Conservation (phyloP, 805 yeast species). For the Saccharomycopsis malanga region DNA sequence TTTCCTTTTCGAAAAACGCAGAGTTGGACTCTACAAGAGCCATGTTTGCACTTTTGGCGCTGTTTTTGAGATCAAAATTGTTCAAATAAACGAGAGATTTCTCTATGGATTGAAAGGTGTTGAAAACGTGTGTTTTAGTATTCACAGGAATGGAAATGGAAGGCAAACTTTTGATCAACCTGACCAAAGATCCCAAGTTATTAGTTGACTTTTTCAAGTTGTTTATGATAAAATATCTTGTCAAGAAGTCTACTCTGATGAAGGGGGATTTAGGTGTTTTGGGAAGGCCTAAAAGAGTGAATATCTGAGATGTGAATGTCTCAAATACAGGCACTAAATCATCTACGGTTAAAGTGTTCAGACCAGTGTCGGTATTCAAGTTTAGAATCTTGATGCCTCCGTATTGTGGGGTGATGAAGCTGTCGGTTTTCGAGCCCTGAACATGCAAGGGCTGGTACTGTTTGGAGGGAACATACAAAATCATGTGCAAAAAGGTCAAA, state of each 20-base stretch:
- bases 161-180: conserved; percentile 59
- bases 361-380: conserved; percentile 24
- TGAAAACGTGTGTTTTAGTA: conserved; percentile 51
- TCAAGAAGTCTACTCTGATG: conserved; percentile 59
- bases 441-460: conserved; percentile 43
- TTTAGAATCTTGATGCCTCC: conserved; percentile 65
- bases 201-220: conserved; percentile 58
- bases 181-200: conserved; percentile 65
- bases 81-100: conserved; percentile 31
- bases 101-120: conserved; percentile 40
- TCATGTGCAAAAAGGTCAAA: conserved; percentile 63
- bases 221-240: conserved; percentile 49
- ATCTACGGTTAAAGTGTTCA: conserved; percentile 31
- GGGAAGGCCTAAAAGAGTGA: conserved; percentile 67
- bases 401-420: conserved; percentile 83
- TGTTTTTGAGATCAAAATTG: conserved; percentile 31
- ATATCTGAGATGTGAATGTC: conserved; percentile 66
- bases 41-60: conserved; percentile 37
- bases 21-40: conserved; percentile 54
- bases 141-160: conserved; percentile 79
- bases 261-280: conserved; percentile 47
- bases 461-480: conserved; percentile 55
- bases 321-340: conserved; percentile 56
- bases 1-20: conserved; percentile 89
- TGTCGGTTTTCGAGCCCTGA: conserved; percentile 38